phyloP scores from a whole-genome alignment of 306 rosid species.

The Casuarina equisetifolia region DNA sequence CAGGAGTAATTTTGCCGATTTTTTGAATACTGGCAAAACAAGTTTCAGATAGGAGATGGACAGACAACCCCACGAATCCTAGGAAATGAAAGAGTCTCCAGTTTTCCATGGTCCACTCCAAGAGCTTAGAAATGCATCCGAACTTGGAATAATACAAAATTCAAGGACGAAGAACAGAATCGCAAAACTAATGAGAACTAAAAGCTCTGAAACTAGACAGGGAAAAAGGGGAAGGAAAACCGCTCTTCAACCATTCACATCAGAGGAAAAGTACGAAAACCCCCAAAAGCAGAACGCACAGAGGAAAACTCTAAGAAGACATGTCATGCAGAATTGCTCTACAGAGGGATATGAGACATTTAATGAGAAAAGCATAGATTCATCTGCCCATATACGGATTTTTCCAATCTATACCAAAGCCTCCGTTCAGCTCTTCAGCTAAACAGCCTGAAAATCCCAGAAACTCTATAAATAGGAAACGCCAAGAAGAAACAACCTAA shows the following conservation, averaged over 20 bases:
- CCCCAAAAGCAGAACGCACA: neutral
- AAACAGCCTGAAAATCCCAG: neutral
- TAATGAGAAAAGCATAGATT: neutral
- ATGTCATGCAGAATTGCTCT: neutral
- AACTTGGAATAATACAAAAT: neutral
- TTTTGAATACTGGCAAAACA: slow-evolving; percentile 43
- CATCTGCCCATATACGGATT: neutral
- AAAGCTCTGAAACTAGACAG: slow-evolving; percentile 15
- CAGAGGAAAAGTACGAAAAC: neutral
- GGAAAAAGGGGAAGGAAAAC: neutral
- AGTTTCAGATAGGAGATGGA: slow-evolving; percentile 29
- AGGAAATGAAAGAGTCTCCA: slow-evolving; percentile 24
- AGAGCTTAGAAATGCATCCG: neutral
- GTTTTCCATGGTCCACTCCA: slow-evolving; percentile 42
- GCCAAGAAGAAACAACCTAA: neutral
- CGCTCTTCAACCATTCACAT: neutral
- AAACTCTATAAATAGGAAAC: neutral
- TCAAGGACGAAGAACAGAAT: slow-evolving; percentile 1
- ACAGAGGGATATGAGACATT: too few species aligned
- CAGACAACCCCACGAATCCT: slow-evolving; percentile 26
- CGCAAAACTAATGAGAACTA: neutral
- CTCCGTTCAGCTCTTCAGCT: neutral
- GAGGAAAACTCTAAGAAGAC: neutral
- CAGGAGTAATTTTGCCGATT: slow-evolving; percentile 41
- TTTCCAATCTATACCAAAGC: neutral